These are phyloP conservation scores for Chytriomyces confervae DNA, from an alignment of 192 early-diverging fungal genomes.

Conservation along the genomic window DNA sequence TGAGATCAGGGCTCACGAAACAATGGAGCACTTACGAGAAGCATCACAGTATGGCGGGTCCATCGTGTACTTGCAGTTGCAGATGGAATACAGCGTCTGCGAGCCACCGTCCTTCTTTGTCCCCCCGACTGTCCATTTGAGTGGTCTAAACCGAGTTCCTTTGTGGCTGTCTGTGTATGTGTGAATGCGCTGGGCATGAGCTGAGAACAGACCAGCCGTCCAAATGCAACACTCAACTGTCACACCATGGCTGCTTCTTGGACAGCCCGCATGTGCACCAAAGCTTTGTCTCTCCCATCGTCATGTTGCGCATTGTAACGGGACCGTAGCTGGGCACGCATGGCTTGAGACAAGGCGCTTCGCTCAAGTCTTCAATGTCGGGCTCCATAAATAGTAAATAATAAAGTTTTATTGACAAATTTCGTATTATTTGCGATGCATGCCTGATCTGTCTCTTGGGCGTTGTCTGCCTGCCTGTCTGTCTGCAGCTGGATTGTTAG, in stretches of 20 bases:
- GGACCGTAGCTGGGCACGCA: slow-evolving; percentile 39
- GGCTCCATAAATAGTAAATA: not conserved
- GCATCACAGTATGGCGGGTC: slow-evolving; percentile 45
- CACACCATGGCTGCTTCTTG: slow-evolving; percentile 50
- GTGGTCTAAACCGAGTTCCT: slow-evolving; percentile 40
- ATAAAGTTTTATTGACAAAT: too few relatives aligned
- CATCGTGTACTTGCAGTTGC: slow-evolving; percentile 45
- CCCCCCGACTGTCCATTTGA: slow-evolving; percentile 35
- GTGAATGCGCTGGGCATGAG: not conserved
- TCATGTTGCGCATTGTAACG: slow-evolving; percentile 30
- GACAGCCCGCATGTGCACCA: slow-evolving; percentile 44
- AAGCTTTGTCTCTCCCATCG: slow-evolving; percentile 17
- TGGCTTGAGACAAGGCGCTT: slow-evolving; percentile 26
- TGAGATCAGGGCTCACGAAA: not conserved
- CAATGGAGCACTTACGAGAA: slow-evolving; percentile 31
- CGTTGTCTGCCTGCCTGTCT: too few relatives aligned
- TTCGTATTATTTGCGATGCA: too few relatives aligned
- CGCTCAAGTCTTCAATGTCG: slow-evolving; percentile 29
- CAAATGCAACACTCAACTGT: slow-evolving; percentile 31
- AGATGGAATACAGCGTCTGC: slow-evolving; percentile 41
- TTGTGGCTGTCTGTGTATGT: slow-evolving; percentile 26
- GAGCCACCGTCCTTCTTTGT: slow-evolving; percentile 32
- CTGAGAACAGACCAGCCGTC: not conserved
- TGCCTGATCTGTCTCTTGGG: too few relatives aligned
- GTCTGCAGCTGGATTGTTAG: too few relatives aligned